Percentiles rank a stretch among this genome's conserved stretches.
Evolutionary conservation across 2,329 filamentous ascomycete species (phyloP).

Genomic region (Zasmidium cellare): DNA sequence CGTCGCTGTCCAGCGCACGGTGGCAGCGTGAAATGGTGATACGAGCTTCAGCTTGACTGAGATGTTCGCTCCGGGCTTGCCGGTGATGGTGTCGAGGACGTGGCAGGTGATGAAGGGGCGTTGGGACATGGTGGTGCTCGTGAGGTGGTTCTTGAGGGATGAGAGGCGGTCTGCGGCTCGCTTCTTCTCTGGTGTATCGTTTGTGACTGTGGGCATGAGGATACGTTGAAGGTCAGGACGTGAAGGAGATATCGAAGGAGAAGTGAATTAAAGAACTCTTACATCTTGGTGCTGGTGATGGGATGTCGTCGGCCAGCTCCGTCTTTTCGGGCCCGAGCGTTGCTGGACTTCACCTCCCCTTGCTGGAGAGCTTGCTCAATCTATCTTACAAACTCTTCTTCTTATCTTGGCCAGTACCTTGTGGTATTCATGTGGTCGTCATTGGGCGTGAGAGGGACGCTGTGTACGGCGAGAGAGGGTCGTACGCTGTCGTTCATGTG

Average conservation of each 20-base stretch:
- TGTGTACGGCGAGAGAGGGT: too few species aligned
- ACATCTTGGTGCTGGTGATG: neutral
- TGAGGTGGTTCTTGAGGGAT: neutral
- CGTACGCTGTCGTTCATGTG: too few species aligned
- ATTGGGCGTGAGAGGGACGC: too few species aligned
- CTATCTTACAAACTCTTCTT: neutral
- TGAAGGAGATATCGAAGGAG: neutral
- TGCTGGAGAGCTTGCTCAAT: neutral
- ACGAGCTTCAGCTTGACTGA: constrained; percentile 62
- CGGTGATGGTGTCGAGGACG: constrained; percentile 78
- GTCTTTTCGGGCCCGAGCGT: neutral
- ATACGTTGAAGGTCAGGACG: neutral
- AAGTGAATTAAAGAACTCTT: neutral
- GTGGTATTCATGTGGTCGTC: too few species aligned
- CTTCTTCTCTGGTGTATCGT: neutral
- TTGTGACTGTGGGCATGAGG: neutral
- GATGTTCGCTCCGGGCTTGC: constrained; percentile 66
- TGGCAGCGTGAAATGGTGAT: constrained; percentile 35
- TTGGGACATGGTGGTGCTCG: constrained; percentile 19
- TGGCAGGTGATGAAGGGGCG: constrained; percentile 75
- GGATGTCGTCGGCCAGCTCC: neutral
- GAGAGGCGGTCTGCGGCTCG: neutral
- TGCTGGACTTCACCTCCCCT: neutral
- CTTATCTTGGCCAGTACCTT: neutral
- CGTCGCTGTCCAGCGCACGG: constrained; percentile 59